phyloP scores from a whole-genome alignment of 2,329 filamentous ascomycete species.

The Amauroascus verrucosus region DNA sequence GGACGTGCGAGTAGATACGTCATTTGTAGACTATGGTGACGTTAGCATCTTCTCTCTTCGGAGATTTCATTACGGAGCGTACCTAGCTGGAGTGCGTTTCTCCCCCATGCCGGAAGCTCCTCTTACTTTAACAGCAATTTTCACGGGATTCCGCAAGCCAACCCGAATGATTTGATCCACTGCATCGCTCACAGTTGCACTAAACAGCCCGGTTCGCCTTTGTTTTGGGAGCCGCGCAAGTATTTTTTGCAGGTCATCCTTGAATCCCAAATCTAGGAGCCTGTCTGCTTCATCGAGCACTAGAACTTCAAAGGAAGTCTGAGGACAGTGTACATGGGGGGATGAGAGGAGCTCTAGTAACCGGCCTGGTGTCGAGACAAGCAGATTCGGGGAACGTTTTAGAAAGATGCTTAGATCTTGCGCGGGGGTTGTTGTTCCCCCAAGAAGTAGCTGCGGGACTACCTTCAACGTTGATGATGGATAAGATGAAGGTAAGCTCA shows the following conservation, averaged over 20 bases:
- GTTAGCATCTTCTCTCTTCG: background rate
- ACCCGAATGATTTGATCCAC: constrained; percentile 88
- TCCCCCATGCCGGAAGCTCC: constrained; percentile 64
- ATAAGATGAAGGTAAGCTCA: constrained; percentile 27
- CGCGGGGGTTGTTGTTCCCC: constrained; percentile 62
- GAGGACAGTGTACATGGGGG: constrained; percentile 74
- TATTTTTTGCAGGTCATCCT: constrained; percentile 78
- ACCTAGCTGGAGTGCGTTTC: constrained; percentile 72
- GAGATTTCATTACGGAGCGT: constrained; percentile 4
- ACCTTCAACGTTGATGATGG: constrained; percentile 47
- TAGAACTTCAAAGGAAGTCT: constrained; percentile 81
- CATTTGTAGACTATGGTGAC: constrained; percentile 60
- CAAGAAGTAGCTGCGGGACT: constrained; percentile 78
- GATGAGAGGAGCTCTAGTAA: constrained; percentile 79
- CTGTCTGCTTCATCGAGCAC: constrained; percentile 93
- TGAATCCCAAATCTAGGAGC: constrained; percentile 86
- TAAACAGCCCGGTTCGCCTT: constrained; percentile 83
- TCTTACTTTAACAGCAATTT: constrained; percentile 88
- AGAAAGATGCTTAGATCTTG: constrained; percentile 82
- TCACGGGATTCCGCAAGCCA: constrained; percentile 85
- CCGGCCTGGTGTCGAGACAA: constrained; percentile 84
- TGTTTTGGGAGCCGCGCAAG: constrained; percentile 81
- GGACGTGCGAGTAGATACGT: constrained; percentile 67
- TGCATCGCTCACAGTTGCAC: constrained; percentile 89
- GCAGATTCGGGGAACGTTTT: constrained; percentile 71